Percentiles rank a stretch among this genome's conserved stretches.
Evolutionary conservation across 139 green algal genomes (phyloP).

Genomic region (Bryopsis sp.): DNA sequence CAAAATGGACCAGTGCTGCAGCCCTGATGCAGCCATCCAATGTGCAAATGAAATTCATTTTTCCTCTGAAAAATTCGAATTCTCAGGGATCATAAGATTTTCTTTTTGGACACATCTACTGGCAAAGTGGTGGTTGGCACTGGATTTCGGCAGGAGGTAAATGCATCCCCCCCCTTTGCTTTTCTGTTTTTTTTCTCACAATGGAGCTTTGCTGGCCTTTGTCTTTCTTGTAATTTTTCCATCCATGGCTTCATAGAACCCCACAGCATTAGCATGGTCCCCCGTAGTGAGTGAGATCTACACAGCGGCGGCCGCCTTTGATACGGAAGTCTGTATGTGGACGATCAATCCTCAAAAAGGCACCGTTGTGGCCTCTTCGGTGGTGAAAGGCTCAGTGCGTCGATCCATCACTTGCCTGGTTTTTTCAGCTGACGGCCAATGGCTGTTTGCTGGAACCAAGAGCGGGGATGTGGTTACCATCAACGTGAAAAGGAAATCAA

Average conservation of each 20-base stretch:
- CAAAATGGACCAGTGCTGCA: no score
- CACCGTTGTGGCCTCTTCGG: not conserved
- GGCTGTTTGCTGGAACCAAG: conserved; percentile 44
- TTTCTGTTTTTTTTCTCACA: not conserved
- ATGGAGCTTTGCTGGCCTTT: not conserved
- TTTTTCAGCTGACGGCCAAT: conserved; percentile 35
- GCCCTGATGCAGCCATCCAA: no score
- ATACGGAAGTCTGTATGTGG: conserved; percentile 28
- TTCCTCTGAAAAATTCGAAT: not conserved
- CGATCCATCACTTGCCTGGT: conserved; percentile 22
- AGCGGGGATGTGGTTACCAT: conserved; percentile 41
- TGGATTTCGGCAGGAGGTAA: not conserved
- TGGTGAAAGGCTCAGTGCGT: conserved; percentile 8
- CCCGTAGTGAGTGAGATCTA: conserved; percentile 21
- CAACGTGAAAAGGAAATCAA: conserved; percentile 36
- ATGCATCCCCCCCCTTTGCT: not conserved
- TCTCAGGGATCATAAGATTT: not conserved
- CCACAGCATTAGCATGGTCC: conserved; percentile 26
- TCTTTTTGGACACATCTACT: not conserved
- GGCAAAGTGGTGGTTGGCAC: not conserved
- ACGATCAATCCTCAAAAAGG: conserved; percentile 36
- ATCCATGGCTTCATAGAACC: conserved; percentile 18
- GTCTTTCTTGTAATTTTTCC: not conserved
- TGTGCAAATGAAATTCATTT: no score
- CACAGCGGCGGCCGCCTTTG: conserved; percentile 30